phyloP scores from a whole-genome alignment of 2,329 filamentous ascomycete genomes.

The Onygena corvina region DNA sequence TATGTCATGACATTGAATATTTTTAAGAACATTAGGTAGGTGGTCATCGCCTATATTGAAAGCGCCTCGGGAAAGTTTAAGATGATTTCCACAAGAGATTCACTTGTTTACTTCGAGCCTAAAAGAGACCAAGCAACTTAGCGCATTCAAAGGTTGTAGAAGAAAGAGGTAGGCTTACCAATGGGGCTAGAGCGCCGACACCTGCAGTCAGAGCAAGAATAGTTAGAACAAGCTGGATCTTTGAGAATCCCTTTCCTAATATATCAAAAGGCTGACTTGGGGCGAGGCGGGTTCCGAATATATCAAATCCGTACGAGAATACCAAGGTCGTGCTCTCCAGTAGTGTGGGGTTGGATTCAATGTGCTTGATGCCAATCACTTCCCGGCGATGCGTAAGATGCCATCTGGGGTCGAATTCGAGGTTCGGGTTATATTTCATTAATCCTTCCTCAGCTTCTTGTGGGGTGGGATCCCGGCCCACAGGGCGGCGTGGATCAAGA shows the following conservation, averaged over 20 bases:
- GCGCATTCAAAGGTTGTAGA: not conserved
- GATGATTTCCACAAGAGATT: constrained; percentile 23
- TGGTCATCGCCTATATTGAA: not conserved
- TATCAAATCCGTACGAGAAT: constrained; percentile 75
- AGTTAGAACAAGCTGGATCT: constrained; percentile 69
- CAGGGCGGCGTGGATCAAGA: constrained; percentile 74
- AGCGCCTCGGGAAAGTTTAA: not conserved
- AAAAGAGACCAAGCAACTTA: constrained; percentile 4
- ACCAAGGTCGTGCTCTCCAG: constrained; percentile 88
- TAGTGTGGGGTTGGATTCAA: constrained; percentile 63
- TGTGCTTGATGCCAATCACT: constrained; percentile 58
- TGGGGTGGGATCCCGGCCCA: constrained; percentile 69
- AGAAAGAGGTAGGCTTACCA: constrained; percentile 50
- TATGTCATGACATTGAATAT: not conserved
- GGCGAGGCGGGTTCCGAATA: constrained; percentile 76
- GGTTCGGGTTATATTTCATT: constrained; percentile 57
- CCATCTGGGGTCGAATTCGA: constrained; percentile 75
- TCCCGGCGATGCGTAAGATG: constrained; percentile 72
- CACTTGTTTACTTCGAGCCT: constrained; percentile 42
- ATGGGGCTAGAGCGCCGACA: constrained; percentile 65
- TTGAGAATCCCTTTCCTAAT: constrained; percentile 86
- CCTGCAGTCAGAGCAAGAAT: constrained; percentile 67
- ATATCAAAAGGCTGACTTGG: constrained; percentile 88
- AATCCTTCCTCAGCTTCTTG: constrained; percentile 76
- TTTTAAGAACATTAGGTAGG: not conserved